Evolutionary conservation across 257 asterid genomes (phyloP), one percentile per base, ranked within the genome.

Genomic region (Nicotiana paniculata): DNA sequence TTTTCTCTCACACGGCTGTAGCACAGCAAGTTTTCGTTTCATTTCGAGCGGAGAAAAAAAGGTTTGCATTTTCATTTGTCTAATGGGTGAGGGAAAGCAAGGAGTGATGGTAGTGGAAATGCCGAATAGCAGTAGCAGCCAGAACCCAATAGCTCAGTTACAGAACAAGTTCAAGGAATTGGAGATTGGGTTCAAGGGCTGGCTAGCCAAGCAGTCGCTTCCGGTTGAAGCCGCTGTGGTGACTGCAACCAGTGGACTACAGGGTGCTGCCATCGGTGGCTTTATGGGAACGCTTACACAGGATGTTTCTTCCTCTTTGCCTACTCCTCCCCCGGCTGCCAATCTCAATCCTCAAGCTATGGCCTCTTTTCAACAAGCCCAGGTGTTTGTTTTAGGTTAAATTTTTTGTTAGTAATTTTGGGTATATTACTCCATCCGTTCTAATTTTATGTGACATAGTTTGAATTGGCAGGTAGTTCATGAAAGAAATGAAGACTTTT

Each of bases 171-270:
- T 88, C 77, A 90, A 88, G 87, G 97, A 92, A 86, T 80, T 95
- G 68, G 97, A 93, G 80, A 43, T 37, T 26, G 86, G 74, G 53
- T 92, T 93, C 82, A 90, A 85, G 80, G 88, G 79, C 4, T 95
- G 99, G 99, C 81, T 95, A 32, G 90, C 93, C 15, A 93, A 95
- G 84, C 98, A 95, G 83, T 87, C 99, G 62, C 32, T 93, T 80
- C 93, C 97, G 2, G 97, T 93, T 48, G 99, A 95, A 85, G 98
- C 97, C 18, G 92, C 97, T 55, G 93, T 93, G 54, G 94, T 93
- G 39, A 92, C 99, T 55, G 84, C 90, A 78, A 95, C 98, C 30
- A 90, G 94, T 84, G 92, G 92, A 70, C 77, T 82, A 80, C 99
- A 95, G 72, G 99, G 99, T 7, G 98, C 97, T 43, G 95, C 94